Evolutionary conservation across 2,329 filamentous ascomycete genomes (phyloP), one percentile per base, ranked within the genome.

Genomic region (Hymenoscyphus repandus): DNA sequence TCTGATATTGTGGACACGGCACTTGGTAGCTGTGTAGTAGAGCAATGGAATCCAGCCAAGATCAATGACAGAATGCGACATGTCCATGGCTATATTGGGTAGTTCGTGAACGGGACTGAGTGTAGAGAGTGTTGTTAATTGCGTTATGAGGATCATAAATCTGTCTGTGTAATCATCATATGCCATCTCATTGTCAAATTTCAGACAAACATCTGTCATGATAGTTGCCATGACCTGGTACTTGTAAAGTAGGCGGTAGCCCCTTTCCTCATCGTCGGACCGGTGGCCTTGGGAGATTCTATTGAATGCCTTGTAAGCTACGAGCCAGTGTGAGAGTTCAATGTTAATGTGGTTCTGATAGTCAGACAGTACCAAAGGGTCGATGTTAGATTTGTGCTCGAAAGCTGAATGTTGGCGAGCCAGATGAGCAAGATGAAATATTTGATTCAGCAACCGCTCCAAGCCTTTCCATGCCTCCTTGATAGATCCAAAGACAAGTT

Each of bases 11-110:
- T 66, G 69, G 2, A 69, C 60, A 0, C 76, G 72, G 38, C 75
- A 79, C 52, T 77, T 77, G 3, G 73, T 49, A 0, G 72, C 74
- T 2, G 68, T 58, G 52, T 68, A 77, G 52, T 75, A 76, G 2
- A 77, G 64, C 0, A 72, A 68, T 6, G 72, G 64, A 9, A 75
- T 66, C 62, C 71, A 73, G 7, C 74, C 74, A 9, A 73, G 63
- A 50, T 77, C 73, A 4, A 65, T 56, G 12, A 70, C 66, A 1
- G 68, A 67, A 7, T 58, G 53, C n/a, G 65, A 60, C 58, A 69
- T 67, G 33, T 66, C 62, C 2, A 49, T 36, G 2, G 22, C 48
- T 42, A 39, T 44, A 13, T 43, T n/a, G 6, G 27, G 9, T 30
- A 10, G 12, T 11, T 39, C 15, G 2, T 37, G 11, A 1, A 46